phyloP scores from a whole-genome alignment of 2,329 filamentous ascomycete species.

The Aspergillus sp. region DNA sequence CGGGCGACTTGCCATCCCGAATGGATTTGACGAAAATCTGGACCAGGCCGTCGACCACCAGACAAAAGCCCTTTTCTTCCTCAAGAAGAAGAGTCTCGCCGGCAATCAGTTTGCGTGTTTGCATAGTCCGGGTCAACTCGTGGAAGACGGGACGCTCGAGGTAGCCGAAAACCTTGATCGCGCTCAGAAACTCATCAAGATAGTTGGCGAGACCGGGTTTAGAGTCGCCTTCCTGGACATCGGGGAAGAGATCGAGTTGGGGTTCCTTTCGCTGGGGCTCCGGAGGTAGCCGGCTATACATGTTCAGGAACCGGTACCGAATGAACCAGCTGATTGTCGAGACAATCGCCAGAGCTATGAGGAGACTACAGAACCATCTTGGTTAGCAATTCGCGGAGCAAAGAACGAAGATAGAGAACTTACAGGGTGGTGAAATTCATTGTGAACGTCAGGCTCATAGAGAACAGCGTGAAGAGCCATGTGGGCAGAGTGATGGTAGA shows the following conservation, averaged over 20 bases:
- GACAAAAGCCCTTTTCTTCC: conserved; percentile 96
- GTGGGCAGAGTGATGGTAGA: conserved; percentile 85
- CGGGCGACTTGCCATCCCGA: conserved; percentile 40
- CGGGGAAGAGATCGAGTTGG: conserved; percentile 90
- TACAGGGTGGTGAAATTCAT: conserved; percentile 98
- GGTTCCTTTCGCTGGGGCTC: conserved; percentile 96
- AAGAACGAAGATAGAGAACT: conserved; percentile 25
- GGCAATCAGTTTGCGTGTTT: conserved; percentile 92
- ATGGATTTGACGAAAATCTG: conserved; percentile 98
- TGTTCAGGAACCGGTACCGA: conserved; percentile 91
- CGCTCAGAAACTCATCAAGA: conserved; percentile 93
- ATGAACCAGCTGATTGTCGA: conserved; percentile 93
- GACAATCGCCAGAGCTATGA: conserved; percentile 72
- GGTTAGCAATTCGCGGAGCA: conserved; percentile 5
- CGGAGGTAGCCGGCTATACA: conserved; percentile 90
- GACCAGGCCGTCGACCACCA: conserved; percentile 93
- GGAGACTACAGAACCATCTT: conserved; percentile 53
- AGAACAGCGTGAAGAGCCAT: conserved; percentile 84
- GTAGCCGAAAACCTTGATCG: conserved; percentile 98
- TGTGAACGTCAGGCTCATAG: conserved; percentile 90
- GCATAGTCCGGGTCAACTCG: conserved; percentile 95
- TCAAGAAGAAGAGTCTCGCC: conserved; percentile 93
- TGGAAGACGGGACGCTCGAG: conserved; percentile 95
- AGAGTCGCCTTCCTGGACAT: conserved; percentile 81
- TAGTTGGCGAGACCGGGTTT: conserved; percentile 96